Percentiles rank a stretch among this genome's conserved stretches.
phyloP scores from a whole-genome alignment of 2,329 filamentous ascomycete genomes.

The Curvularia sp. region DNA sequence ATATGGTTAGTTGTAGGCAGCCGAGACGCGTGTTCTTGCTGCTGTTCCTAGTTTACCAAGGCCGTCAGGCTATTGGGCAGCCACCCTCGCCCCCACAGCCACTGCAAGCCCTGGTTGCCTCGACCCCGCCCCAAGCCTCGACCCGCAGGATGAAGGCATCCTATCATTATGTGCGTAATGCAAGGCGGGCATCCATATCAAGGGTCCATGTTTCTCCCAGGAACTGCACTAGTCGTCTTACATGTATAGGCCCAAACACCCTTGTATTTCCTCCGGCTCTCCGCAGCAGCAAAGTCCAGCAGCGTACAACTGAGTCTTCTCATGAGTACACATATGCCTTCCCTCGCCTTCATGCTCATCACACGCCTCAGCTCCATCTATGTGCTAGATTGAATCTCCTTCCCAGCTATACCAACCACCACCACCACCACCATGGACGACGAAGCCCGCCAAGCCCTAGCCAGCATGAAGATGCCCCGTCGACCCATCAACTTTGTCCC shows the following conservation, averaged over 20 bases:
- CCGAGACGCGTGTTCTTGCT: slow-evolving; percentile 6
- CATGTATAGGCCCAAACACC: neutral
- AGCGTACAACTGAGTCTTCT: neutral
- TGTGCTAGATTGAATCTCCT: neutral
- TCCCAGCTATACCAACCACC: neutral
- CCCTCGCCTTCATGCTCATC: neutral
- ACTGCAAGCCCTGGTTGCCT: neutral
- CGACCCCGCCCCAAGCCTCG: slow-evolving; percentile 23
- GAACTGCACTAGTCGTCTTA: too few species aligned
- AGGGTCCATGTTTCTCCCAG: neutral
- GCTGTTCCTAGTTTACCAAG: neutral
- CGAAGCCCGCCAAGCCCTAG: slow-evolving; percentile 44
- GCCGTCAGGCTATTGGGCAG: neutral
- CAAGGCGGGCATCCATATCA: neutral
- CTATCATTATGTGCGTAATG: neutral
- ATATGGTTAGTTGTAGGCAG: slow-evolving; percentile 11
- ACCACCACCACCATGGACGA: slow-evolving; percentile 41
- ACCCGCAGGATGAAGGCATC: neutral
- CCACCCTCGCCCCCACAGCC: neutral
- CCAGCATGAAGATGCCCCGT: slow-evolving; percentile 51
- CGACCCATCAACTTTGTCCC: slow-evolving; percentile 59
- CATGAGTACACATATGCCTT: neutral
- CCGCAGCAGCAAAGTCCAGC: slow-evolving; percentile 27
- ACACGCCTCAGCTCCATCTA: neutral
- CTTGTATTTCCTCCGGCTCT: slow-evolving; percentile 32